These are phyloP conservation scores for Monosporozyma aquatica DNA, from an alignment of 805 yeast species.

Conservation along the genomic window DNA sequence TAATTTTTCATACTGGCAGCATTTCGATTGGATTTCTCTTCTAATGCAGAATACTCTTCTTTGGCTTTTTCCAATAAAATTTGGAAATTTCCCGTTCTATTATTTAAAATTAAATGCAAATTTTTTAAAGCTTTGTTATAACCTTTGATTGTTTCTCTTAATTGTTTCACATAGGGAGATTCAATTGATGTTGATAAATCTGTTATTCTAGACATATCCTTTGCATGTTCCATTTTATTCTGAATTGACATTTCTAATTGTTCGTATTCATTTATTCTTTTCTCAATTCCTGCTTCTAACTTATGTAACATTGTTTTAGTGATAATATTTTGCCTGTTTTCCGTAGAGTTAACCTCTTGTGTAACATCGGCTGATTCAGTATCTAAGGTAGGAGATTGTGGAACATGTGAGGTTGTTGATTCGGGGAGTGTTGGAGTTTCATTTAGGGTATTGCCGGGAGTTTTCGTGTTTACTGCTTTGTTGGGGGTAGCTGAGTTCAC, in stretches of 20 bases:
- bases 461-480: no score
- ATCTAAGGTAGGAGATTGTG: no score
- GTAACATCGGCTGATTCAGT: not conserved
- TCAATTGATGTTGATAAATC: conserved; percentile 4
- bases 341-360: not conserved
- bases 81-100: conserved; percentile 7
- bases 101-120: conserved; percentile 5
- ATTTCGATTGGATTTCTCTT: not conserved
- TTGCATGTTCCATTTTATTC: not conserved
- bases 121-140: conserved; percentile 5
- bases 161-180: conserved; percentile 6
- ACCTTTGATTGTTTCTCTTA: conserved; percentile 5
- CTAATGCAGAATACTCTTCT: not conserved
- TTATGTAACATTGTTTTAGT: not conserved
- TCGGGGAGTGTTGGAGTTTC: no score
- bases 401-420: no score
- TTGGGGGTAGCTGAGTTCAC: no score
- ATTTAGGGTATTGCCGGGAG: no score
- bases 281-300: not conserved
- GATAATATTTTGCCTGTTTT: not conserved
- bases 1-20: not conserved
- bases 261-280: not conserved
- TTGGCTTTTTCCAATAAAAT: not conserved
- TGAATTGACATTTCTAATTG: not conserved
- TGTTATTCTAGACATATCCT: not conserved